These are phyloP conservation scores for Cyberlindnera mrakii DNA, from an alignment of 805 yeast genomes.

Conservation along the genomic window DNA sequence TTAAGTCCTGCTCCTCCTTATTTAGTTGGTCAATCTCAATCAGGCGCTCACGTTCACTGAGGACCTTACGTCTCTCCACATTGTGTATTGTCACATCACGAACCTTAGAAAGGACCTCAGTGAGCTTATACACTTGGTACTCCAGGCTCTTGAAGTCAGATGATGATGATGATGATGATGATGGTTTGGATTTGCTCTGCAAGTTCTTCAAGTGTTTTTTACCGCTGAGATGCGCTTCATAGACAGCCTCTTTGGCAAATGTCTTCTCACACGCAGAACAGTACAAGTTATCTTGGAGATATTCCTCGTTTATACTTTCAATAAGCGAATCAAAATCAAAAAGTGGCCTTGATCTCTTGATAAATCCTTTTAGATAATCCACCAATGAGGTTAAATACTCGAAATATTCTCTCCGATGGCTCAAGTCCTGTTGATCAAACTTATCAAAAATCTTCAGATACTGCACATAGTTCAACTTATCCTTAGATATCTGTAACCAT, in stretches of 20 bases:
- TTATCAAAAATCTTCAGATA: conserved; percentile 43
- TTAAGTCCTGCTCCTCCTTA: conserved; percentile 20
- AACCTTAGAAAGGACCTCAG: conserved; percentile 25
- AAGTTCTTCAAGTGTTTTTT: conserved; percentile 63
- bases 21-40: conserved; percentile 24
- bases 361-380: conserved; percentile 44
- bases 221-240: conserved; percentile 61
- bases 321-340: conserved; percentile 30
- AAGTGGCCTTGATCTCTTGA: conserved; percentile 44
- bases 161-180: conserved; percentile 16
- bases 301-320: conserved; percentile 11
- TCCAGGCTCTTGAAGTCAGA: conserved; percentile 1
- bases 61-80: conserved; percentile 55
- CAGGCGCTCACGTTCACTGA: conserved; percentile 52
- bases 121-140: background rate
- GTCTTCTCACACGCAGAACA: conserved; percentile 61
- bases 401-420: conserved; percentile 21
- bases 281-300: conserved; percentile 29
- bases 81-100: conserved; percentile 47
- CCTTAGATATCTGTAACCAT: conserved; percentile 43
- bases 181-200: no score
- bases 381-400: conserved; percentile 36
- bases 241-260: conserved; percentile 63
- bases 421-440: conserved; percentile 26
- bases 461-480: conserved; percentile 39